Evolutionary conservation across 2,329 filamentous ascomycete genomes (phyloP).

Genomic region (Aspergillus sp.): DNA sequence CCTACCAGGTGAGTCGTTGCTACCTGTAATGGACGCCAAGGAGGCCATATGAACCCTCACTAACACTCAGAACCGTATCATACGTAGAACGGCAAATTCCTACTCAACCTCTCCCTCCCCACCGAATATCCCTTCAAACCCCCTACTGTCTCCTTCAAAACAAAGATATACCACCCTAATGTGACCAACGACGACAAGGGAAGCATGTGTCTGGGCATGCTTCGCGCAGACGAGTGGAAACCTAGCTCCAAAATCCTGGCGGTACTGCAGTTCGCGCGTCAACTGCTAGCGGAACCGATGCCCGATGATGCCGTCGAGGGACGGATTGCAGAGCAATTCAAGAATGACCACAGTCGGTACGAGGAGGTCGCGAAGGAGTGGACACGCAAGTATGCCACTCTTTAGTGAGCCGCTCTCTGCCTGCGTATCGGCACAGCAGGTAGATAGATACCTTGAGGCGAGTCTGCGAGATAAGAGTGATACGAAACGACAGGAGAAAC

Average conservation of each 20-base stretch:
- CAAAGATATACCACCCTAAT: constrained; percentile 95
- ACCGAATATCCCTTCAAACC: constrained; percentile 88
- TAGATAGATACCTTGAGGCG: not conserved
- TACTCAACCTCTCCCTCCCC: constrained; percentile 71
- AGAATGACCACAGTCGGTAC: constrained; percentile 66
- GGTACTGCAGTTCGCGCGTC: constrained; percentile 75
- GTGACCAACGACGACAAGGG: constrained; percentile 84
- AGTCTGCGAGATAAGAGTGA: no score
- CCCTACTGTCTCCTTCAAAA: constrained; percentile 75
- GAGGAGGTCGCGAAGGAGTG: constrained; percentile 75
- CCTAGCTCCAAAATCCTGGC: constrained; percentile 73
- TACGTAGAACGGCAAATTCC: constrained; percentile 68
- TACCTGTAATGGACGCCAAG: not conserved
- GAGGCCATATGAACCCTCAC: not conserved
- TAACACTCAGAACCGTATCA: not conserved
- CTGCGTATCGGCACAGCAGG: not conserved
- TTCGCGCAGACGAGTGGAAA: constrained; percentile 90
- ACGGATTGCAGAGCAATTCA: constrained; percentile 81
- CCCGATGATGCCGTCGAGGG: constrained; percentile 87
- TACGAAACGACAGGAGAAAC: no score
- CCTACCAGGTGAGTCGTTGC: constrained; percentile 59
- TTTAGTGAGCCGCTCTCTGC: not conserved
- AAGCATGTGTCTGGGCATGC: constrained; percentile 79
- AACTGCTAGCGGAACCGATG: constrained; percentile 76
- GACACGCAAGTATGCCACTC: constrained; percentile 70